Evolutionary conservation across 2,329 filamentous ascomycete species (phyloP).

Genomic region (Hymenoscyphus occultus): DNA sequence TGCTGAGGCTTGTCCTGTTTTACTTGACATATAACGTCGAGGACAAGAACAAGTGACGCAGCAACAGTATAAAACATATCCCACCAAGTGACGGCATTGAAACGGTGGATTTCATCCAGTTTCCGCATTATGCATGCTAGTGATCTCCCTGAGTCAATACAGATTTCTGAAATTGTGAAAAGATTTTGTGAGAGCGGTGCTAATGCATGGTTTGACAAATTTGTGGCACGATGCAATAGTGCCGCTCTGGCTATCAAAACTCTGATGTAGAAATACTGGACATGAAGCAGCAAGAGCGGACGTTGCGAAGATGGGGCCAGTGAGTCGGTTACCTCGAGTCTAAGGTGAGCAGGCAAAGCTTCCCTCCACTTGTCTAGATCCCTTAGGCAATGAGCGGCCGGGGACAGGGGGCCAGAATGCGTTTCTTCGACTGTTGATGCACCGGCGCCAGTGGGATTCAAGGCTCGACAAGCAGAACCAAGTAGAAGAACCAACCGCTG

Average conservation of each 20-base stretch:
- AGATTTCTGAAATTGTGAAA: slow-evolving; percentile 38
- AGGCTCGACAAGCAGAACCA: slow-evolving; percentile 39
- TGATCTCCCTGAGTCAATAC: slow-evolving; percentile 39
- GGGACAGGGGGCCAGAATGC: slow-evolving; percentile 40
- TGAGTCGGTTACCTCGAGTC: slow-evolving; percentile 33
- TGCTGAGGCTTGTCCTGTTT: slow-evolving; percentile 27
- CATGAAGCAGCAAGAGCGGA: slow-evolving; percentile 40
- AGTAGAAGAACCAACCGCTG: slow-evolving; percentile 38
- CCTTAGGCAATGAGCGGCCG: slow-evolving; percentile 39
- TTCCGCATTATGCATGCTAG: slow-evolving; percentile 37
- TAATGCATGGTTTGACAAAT: slow-evolving; percentile 30
- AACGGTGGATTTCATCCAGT: slow-evolving; percentile 38
- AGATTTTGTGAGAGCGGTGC: slow-evolving; percentile 31
- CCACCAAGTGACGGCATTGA: slow-evolving; percentile 42
- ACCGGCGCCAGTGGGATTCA: slow-evolving; percentile 30
- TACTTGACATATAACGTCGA: slow-evolving; percentile 38
- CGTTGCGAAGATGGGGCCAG: slow-evolving; percentile 38
- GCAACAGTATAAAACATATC: slow-evolving; percentile 42
- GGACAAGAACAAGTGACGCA: slow-evolving; percentile 39
- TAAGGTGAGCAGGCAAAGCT: slow-evolving; percentile 39
- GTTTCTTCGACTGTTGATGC: slow-evolving; percentile 33
- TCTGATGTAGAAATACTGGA: slow-evolving; percentile 41
- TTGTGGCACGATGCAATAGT: slow-evolving; percentile 39
- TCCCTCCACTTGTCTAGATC: slow-evolving; percentile 41
- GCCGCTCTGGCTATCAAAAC: slow-evolving; percentile 40